Evolutionary conservation across 306 rosid species (phyloP), one percentile per base, ranked within the genome.

Genomic region (Trichosanthes cucumerina): DNA sequence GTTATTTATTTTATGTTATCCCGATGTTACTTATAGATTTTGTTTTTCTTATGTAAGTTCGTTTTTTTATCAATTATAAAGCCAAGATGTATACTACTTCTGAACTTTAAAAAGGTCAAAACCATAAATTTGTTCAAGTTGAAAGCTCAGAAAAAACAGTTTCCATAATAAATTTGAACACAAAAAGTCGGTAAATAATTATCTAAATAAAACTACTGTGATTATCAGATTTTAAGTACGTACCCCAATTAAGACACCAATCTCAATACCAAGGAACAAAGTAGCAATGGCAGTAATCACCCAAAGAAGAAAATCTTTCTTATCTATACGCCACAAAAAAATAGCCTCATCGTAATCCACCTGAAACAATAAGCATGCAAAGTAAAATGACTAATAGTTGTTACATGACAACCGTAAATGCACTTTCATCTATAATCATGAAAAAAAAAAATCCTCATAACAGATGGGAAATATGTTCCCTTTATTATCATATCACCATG

Each of bases 221-320:
- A 70, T 41, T 23, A 28, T 47, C 77, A 46, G 54, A 63, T 46
- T 69, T 24, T 47, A 46, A 81, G 79, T 79, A 87, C 97, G 86
- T 86, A 95, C 99, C 96, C 99, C 99, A 70, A 88, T 72, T 64
- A 95, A 88, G 83, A 95, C 99, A 1, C 99, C 99, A 71, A 95
- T 91, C 91, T 95, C 99, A 81, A 95, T 95, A 41, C 99, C 97
- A 80, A 91, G 91, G 84, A 92, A 90, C 85, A 95, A 85, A 13
- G 99, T 95, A 58, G 92, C 77, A 66, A 80, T 86, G 85, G 89
- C 83, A 75, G 99, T 92, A 80, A 95, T 88, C 80, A 83, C 88
- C 99, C 99, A 95, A 82, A 95, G 99, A 86, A 92, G 87, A 87
- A 95, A 95, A 85, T 95, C 99, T 83, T 86, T 91, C 85, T 95